phyloP scores from a whole-genome alignment of 441 rosid species.

The Oxalis stricta region DNA sequence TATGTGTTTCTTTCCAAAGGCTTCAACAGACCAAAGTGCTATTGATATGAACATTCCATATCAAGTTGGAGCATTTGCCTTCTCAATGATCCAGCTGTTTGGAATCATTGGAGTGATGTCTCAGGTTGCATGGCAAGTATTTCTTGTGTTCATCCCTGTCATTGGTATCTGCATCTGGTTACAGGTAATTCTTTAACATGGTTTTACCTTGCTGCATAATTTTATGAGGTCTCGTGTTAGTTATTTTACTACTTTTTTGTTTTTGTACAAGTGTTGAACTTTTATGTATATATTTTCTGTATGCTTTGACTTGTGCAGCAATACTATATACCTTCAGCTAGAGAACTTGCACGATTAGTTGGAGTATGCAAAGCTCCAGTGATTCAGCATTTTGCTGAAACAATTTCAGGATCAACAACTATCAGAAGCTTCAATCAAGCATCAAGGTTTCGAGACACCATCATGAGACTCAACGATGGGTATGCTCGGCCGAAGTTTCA shows the following conservation, averaged over 20 bases:
- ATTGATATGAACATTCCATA: constrained; percentile 44
- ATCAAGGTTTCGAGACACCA: constrained; percentile 45
- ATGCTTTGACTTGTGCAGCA: constrained; percentile 30
- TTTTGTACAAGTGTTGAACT: not conserved
- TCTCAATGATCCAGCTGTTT: constrained; percentile 40
- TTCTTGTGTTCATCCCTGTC: constrained; percentile 65
- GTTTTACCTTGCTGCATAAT: not conserved
- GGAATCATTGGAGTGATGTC: constrained; percentile 84
- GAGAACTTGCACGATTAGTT: constrained; percentile 65
- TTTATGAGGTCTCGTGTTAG: not conserved
- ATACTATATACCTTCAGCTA: constrained; percentile 65
- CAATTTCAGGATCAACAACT: constrained; percentile 68
- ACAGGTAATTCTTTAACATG: constrained; percentile 46
- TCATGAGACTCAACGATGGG: constrained; percentile 52
- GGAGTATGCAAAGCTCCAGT: constrained; percentile 80
- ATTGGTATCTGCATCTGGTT: constrained; percentile 59
- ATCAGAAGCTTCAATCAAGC: constrained; percentile 79
- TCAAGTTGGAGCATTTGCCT: constrained; percentile 36
- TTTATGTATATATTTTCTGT: no score
- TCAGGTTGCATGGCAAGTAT: constrained; percentile 80
- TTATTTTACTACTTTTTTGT: not conserved
- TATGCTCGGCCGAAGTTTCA: constrained; percentile 69
- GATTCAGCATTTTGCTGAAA: constrained; percentile 83
- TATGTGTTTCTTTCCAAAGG: constrained; percentile 23
- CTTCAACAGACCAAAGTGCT: constrained; percentile 76